Evolutionary conservation across 441 rosid species (phyloP).

Genomic region (Corymbia calophylla): DNA sequence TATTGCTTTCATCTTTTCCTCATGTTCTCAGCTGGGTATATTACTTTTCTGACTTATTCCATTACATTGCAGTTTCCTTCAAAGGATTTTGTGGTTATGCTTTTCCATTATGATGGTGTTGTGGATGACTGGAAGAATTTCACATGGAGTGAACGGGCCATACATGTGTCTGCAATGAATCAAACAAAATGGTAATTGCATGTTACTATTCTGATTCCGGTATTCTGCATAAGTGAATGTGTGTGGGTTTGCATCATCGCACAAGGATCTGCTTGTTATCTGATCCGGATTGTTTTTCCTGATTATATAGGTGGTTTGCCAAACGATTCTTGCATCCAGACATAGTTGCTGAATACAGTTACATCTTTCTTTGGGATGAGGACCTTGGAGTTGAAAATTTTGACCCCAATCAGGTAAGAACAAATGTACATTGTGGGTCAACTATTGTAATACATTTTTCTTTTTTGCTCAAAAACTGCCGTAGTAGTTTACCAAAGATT

Average conservation of each 20-base stretch:
- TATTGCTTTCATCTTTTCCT: background rate
- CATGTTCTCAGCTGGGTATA: background rate
- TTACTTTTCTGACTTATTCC: background rate
- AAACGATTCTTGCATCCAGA: conserved; percentile 79
- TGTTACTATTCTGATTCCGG: background rate
- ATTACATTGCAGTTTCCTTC: conserved; percentile 41
- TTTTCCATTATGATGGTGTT: conserved; percentile 78
- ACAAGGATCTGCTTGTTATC: background rate
- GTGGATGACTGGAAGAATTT: conserved; percentile 72
- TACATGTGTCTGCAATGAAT: conserved; percentile 60
- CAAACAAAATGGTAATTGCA: conserved; percentile 79
- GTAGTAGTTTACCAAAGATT: background rate
- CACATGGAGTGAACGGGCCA: conserved; percentile 62
- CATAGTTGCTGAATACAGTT: conserved; percentile 57
- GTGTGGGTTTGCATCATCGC: background rate
- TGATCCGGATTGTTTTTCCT: background rate
- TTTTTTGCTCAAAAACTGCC: background rate
- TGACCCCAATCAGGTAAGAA: conserved; percentile 43
- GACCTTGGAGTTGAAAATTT: conserved; percentile 76
- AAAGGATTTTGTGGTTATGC: conserved; percentile 55
- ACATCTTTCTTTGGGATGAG: conserved; percentile 92
- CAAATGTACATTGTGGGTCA: background rate
- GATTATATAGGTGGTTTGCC: conserved; percentile 69
- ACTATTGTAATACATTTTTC: background rate
- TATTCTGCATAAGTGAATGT: background rate